A percentile compares a stretch with the other conserved stretches of the same genome.
These are phyloP conservation scores for Mimosa bimucronata DNA, from an alignment of 306 rosid species.

Conservation along the genomic window DNA sequence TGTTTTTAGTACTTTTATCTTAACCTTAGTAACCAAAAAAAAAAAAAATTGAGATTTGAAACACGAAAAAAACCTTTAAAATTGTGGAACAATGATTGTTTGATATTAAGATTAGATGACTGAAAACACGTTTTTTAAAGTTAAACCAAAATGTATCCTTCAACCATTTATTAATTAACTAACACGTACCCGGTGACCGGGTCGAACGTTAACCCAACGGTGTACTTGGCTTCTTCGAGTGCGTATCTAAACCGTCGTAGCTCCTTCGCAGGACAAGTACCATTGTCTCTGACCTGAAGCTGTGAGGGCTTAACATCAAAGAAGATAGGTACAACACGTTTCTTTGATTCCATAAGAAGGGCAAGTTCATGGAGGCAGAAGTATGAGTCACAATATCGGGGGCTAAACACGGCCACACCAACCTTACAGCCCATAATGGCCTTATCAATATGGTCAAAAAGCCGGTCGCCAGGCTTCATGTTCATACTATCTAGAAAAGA, in stretches of 20 bases:
- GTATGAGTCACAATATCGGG: conserved; percentile 71
- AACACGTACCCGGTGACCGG: conserved; percentile 51
- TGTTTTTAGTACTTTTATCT: too few species aligned
- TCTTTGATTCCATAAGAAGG: conserved; percentile 64
- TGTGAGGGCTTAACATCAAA: conserved; percentile 77
- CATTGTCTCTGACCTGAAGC: conserved; percentile 56
- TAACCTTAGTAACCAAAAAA: too few species aligned
- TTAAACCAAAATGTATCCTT: too few species aligned
- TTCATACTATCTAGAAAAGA: conserved; percentile 72
- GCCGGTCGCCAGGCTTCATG: conserved; percentile 84
- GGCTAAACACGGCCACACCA: conserved; percentile 82
- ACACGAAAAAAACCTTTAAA: too few species aligned
- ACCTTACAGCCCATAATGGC: conserved; percentile 62
- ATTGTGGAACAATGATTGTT: too few species aligned
- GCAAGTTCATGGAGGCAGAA: conserved; percentile 89
- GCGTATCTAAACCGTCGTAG: conserved; percentile 58
- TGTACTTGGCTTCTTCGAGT: conserved; percentile 73
- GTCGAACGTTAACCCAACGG: conserved; percentile 85
- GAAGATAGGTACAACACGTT: conserved; percentile 73
- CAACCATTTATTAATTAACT: too few species aligned
- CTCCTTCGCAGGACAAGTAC: conserved; percentile 43
- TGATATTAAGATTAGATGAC: too few species aligned
- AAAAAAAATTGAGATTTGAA: too few species aligned
- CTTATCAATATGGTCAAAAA: conserved; percentile 59
- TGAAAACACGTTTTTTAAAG: too few species aligned